Base-by-base conservation (phyloP, 192 early-diverging fungal genomes). In the Podochytrium sp. region DNA sequence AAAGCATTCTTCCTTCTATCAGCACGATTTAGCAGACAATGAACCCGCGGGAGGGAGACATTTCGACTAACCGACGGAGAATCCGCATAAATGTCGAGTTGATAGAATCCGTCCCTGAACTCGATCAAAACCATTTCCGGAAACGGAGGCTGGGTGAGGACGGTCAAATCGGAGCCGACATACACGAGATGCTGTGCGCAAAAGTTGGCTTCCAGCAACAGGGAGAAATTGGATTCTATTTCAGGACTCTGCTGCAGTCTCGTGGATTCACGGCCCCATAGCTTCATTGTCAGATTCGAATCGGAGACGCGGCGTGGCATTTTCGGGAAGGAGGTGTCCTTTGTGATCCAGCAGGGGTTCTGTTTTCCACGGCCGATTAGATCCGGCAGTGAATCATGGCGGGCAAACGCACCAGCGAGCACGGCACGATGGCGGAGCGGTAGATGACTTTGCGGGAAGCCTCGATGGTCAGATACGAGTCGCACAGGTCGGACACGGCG, bases 381-480 rank as follows among this genome's bases (percentile, higher is more conserved):
- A 7, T 47, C 43, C 20, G 10, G 20, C 43, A 20, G 43, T 47
- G 20, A 47, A 47, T 12, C 7, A 47, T 7, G 7, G 25, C 20
- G 30, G 52, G 52, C 52, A 55, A 76, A 18, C 27, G 51, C 37
- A 66, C 70, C 56, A 73, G 20, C 33, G 75, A 38, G 2, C 55
- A 69, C 32, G 53, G 59, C 2, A 41, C 50, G 7, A 43, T 39
- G 6, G 29, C 12, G 29, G n/a, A 32, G 12, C 50, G n/a, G 29
- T 12, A 56, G 25, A 32, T 20, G 33, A 35, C 55, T 39, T 23
- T 20, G 2, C 38, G 62, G 29, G 41, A 27, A 23, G 27, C 3
- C 5, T 60, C 56, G 20, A 78, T 49, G 3, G 64, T 71, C 52
- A 76, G 76, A 60, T 61, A 78, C 30, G 73, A 41, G 43, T 68